phyloP scores from a whole-genome alignment of 2,329 filamentous ascomycete genomes.

The Exophiala calicioides region DNA sequence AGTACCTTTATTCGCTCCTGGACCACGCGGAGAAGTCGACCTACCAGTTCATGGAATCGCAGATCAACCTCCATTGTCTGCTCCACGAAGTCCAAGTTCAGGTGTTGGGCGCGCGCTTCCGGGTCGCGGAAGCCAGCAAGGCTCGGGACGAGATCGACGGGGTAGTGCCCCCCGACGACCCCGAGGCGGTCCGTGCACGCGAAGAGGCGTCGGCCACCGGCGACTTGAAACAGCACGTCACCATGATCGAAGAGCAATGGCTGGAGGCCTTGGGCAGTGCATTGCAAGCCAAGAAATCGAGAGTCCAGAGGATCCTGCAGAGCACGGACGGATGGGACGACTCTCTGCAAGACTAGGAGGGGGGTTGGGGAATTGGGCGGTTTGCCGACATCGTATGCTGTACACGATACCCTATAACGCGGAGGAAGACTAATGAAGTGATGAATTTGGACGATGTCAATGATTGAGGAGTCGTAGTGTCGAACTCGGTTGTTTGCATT shows the following conservation, averaged over 20 bases:
- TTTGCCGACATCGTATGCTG: neutral
- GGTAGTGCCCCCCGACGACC: conserved; percentile 39
- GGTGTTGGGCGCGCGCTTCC: conserved; percentile 68
- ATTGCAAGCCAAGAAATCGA: conserved; percentile 70
- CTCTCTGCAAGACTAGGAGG: conserved; percentile 12
- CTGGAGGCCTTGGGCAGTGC: conserved; percentile 77
- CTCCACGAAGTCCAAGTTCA: conserved; percentile 87
- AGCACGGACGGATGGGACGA: conserved; percentile 88
- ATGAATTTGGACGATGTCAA: no score
- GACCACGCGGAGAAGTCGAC: conserved; percentile 88
- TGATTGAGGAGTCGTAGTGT: no score
- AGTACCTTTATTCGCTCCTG: conserved; percentile 85
- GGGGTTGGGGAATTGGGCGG: neutral
- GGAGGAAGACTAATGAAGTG: no score
- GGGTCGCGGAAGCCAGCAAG: conserved; percentile 67
- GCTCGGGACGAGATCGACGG: conserved; percentile 39
- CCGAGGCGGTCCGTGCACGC: conserved; percentile 48
- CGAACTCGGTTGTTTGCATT: no score
- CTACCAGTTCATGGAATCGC: conserved; percentile 94
- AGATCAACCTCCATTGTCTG: conserved; percentile 86
- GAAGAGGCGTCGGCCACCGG: conserved; percentile 74
- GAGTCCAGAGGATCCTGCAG: conserved; percentile 72
- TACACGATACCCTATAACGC: no score
- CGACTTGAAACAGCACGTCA: conserved; percentile 91
- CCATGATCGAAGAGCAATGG: conserved; percentile 90